Evolutionary conservation across 129 eudicot genomes (phyloP).

Genomic region (Logfia minima): DNA sequence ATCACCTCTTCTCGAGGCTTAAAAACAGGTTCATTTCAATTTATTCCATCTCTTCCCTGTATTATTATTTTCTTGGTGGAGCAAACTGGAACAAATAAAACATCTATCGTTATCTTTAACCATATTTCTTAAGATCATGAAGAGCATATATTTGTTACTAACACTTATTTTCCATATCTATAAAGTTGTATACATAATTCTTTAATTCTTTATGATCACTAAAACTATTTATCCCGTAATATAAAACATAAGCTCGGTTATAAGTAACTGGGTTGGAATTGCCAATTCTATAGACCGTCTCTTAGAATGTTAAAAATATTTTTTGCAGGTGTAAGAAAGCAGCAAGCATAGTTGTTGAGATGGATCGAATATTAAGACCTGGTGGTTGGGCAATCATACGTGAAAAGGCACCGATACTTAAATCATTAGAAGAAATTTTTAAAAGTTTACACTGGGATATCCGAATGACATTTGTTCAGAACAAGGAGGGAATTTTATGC

Average conservation of each 20-base stretch:
- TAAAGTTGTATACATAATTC: too few relatives aligned
- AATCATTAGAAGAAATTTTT: slow-evolving; percentile 67
- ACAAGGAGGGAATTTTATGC: slow-evolving; percentile 77
- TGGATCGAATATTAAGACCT: slow-evolving; percentile 82
- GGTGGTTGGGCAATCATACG: slow-evolving; percentile 92
- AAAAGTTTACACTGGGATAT: slow-evolving; percentile 90
- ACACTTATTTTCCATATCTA: too few relatives aligned
- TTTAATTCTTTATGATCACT: background rate
- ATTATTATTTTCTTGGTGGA: background rate
- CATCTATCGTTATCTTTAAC: background rate
- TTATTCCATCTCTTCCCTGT: slow-evolving; percentile 9
- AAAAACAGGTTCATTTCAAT: slow-evolving; percentile 64
- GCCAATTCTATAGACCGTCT: background rate
- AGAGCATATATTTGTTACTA: background rate
- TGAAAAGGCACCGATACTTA: slow-evolving; percentile 73
- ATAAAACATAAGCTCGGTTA: background rate
- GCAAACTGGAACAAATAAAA: background rate
- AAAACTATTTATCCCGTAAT: background rate
- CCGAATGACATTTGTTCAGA: slow-evolving; percentile 69
- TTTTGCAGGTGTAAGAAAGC: slow-evolving; percentile 81
- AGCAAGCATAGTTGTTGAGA: slow-evolving; percentile 72
- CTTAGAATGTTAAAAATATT: background rate
- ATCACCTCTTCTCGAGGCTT: slow-evolving; percentile 96
- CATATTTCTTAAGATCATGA: background rate
- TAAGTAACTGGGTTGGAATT: background rate